Evolutionary conservation across 2,329 filamentous ascomycete species (phyloP).

Genomic region (Myriosclerotinia duriaeana): DNA sequence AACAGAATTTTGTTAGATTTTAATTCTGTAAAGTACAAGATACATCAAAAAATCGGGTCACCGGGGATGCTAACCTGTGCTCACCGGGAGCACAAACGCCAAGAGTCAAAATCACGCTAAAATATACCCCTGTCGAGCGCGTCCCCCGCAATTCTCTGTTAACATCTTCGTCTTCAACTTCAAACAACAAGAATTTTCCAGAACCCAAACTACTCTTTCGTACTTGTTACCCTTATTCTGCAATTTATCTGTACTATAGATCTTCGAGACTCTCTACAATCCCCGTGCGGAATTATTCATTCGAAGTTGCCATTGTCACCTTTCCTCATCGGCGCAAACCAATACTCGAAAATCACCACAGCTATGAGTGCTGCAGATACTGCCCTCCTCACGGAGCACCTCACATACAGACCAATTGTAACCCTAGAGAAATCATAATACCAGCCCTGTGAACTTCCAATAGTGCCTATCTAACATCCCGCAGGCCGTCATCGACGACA

Average conservation of each 20-base stretch:
- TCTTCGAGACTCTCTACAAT: background rate
- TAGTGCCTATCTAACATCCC: slow-evolving; percentile 25
- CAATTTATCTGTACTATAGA: background rate
- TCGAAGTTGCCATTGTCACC: too few relatives aligned
- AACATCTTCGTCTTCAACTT: slow-evolving; percentile 13
- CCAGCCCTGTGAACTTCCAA: background rate
- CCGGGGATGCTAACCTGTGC: too few relatives aligned
- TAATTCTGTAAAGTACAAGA: too few relatives aligned
- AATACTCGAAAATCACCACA: background rate
- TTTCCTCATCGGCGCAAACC: slow-evolving; percentile 2
- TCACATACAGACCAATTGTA: slow-evolving; percentile 90
- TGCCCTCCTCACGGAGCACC: slow-evolving; percentile 86
- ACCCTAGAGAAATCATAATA: slow-evolving; percentile 41
- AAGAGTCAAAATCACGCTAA: slow-evolving; percentile 7
- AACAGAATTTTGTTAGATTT: background rate
- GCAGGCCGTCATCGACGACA: slow-evolving; percentile 92
- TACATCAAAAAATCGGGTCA: too few relatives aligned
- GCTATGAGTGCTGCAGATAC: slow-evolving; percentile 43
- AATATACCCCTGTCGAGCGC: slow-evolving; percentile 9
- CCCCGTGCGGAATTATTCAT: background rate
- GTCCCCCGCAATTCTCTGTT: slow-evolving; percentile 20
- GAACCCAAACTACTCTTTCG: background rate
- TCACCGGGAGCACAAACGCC: slow-evolving; percentile 2
- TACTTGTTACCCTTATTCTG: background rate
- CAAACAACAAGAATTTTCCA: slow-evolving; percentile 1